phyloP scores from a whole-genome alignment of 2,329 filamentous ascomycete species.

The Annulohypoxylon truncatum region DNA sequence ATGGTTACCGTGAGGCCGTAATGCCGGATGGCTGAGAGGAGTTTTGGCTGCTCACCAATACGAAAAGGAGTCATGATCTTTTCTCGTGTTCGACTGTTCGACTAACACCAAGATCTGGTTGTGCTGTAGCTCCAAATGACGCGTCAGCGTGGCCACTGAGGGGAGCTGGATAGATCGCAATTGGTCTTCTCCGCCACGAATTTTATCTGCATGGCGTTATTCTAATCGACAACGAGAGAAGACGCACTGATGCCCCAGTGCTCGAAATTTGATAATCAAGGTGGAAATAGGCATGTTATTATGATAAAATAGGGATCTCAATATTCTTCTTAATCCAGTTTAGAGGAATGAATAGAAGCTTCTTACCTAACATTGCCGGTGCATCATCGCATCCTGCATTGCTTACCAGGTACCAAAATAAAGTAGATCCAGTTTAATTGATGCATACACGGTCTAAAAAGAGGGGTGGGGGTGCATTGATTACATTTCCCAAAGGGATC shows the following conservation, averaged over 20 bases:
- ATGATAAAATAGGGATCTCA: slow-evolving; percentile 13
- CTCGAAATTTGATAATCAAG: neutral
- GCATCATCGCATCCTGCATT: slow-evolving; percentile 14
- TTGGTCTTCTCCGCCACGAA: slow-evolving; percentile 1
- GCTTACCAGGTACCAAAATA: slow-evolving; percentile 22
- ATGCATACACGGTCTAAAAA: slow-evolving; percentile 22
- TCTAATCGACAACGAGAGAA: slow-evolving; percentile 7
- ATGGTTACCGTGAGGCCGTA: slow-evolving; percentile 18
- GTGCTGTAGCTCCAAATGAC: slow-evolving; percentile 18
- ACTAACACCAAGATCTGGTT: slow-evolving; percentile 6
- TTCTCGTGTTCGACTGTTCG: slow-evolving; percentile 34
- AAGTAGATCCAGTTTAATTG: slow-evolving; percentile 20
- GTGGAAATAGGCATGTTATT: slow-evolving; percentile 9
- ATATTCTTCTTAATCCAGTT: slow-evolving; percentile 18
- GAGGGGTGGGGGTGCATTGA: slow-evolving; percentile 21
- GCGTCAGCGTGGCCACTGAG: slow-evolving; percentile 31
- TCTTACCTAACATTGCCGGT: slow-evolving; percentile 28
- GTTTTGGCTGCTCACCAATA: slow-evolving; percentile 20
- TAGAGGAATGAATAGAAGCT: slow-evolving; percentile 26
- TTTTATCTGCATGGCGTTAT: slow-evolving; percentile 15
- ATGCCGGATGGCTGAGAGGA: neutral
- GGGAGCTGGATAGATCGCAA: slow-evolving; percentile 12
- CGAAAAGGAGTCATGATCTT: slow-evolving; percentile 22
- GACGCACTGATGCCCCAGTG: neutral
- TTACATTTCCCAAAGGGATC: neutral